Base-by-base conservation (phyloP, 768 basidiomycete genomes). In the Boletus huronensis region DNA sequence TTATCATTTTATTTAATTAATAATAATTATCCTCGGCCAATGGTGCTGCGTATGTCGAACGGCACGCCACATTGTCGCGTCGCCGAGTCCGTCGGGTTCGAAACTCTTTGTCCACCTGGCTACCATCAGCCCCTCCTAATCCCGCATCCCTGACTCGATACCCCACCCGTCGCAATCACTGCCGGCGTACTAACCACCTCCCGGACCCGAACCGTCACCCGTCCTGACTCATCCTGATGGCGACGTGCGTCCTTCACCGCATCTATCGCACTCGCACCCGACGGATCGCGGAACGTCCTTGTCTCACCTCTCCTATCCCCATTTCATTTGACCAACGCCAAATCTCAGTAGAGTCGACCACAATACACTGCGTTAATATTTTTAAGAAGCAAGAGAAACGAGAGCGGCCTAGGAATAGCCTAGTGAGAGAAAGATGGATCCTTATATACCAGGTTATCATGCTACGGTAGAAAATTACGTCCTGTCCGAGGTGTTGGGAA, bases 401-500 rank as follows among this genome's bases (percentile, higher is more conserved):
- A 56, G 25, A 52, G 28, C 19, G 23, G 19, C 21, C 41, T 17
- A 43, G 42, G 36, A 39, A 48, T 49, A 58, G 41, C 52, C 59
- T 53, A 44, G 34, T 4, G 59, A 38, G 34, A 44, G 47, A 55
- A 48, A 51, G 32, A 56, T 53, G 43, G 9, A 45, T 17, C 39
- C 34, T 13, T 48, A 61, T 55, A 51, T 57, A 38, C 58, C 60
- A 65, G 57, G 57, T 54, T 14, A 60, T 57, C 48, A 49, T 35
- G 23, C 45, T 45, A 34, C 53, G 56, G 21, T 25, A 36, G 21
- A 45, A 23, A 21, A 50, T 54, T 53, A 58, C 25, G 51, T 54
- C 16, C 31, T 41, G 23, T 29, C 36, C 34, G 26, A 23, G 31
- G 29, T 40, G 11, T 44, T 40, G 10, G 53, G 35, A 48, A 26